phyloP scores from a whole-genome alignment of 2,329 filamentous ascomycete genomes.

The Apiospora malaysiana region DNA sequence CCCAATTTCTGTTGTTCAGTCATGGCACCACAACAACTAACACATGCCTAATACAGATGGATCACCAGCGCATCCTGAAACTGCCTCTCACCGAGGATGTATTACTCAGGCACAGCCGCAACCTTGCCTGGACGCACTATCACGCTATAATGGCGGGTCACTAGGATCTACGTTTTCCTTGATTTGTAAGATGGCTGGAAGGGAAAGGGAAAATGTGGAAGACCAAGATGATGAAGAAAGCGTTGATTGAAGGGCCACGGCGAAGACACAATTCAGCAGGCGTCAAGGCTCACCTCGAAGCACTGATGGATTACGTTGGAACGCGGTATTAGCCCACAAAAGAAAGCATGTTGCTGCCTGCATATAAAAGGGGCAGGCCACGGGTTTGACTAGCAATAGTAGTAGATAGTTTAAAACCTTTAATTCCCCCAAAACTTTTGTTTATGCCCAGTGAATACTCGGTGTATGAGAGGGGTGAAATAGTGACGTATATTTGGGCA shows the following conservation, averaged over 20 bases:
- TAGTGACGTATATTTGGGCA: background rate
- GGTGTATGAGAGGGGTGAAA: background rate
- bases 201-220: slow-evolving; percentile 7
- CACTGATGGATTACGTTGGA: background rate
- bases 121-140: slow-evolving; percentile 42
- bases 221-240: background rate
- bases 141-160: slow-evolving; percentile 37
- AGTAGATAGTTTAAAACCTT: slow-evolving; percentile 14
- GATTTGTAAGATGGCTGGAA: background rate
- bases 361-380: slow-evolving; percentile 14
- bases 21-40: background rate
- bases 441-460: background rate
- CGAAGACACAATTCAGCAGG: background rate
- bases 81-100: slow-evolving; percentile 42
- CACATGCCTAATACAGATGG: slow-evolving; percentile 32
- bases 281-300: background rate
- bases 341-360: slow-evolving; percentile 6
- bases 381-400: slow-evolving; percentile 9
- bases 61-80: slow-evolving; percentile 38
- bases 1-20: background rate
- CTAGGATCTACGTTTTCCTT: slow-evolving; percentile 24
- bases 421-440: background rate
- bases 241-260: background rate
- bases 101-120: slow-evolving; percentile 40
- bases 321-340: background rate